phyloP scores from a whole-genome alignment of 352 stramenopile genomes.

The Globisporangium nodosum region DNA sequence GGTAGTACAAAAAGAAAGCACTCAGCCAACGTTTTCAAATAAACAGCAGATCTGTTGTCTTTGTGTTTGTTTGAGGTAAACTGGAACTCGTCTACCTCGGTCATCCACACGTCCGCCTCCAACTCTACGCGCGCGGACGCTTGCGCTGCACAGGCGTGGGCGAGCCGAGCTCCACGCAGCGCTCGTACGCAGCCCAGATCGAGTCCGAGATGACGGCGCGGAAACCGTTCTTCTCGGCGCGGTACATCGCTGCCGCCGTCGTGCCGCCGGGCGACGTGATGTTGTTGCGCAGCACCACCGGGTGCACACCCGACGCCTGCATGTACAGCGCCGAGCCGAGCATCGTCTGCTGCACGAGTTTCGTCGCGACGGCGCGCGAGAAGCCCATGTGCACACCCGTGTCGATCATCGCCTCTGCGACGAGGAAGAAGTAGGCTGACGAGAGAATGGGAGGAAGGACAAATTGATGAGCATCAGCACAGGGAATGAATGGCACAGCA shows the following conservation, averaged over 20 bases:
- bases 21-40: no score
- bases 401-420: slow-evolving; percentile 95
- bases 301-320: slow-evolving; percentile 88
- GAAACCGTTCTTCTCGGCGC: slow-evolving; percentile 95
- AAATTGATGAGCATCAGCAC: no score
- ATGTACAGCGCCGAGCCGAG: slow-evolving; percentile 92
- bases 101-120: no score
- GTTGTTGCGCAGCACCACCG: slow-evolving; percentile 90
- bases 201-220: slow-evolving; percentile 91
- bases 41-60: no score
- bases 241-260: slow-evolving; percentile 92
- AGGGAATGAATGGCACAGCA: no score
- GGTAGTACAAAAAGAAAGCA: no score
- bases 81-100: no score
- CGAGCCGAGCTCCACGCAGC: slow-evolving; percentile 91
- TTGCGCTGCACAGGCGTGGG: slow-evolving; percentile 61
- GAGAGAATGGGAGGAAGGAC: background rate
- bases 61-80: no score
- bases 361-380: slow-evolving; percentile 88
- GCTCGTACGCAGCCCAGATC: slow-evolving; percentile 95
- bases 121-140: slow-evolving; percentile 47
- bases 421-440: slow-evolving; percentile 93
- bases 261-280: slow-evolving; percentile 93
- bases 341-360: slow-evolving; percentile 93
- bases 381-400: slow-evolving; percentile 95